phyloP scores from a whole-genome alignment of 371 early-diverging fungal genomes.

The Pancytospora philotis region DNA sequence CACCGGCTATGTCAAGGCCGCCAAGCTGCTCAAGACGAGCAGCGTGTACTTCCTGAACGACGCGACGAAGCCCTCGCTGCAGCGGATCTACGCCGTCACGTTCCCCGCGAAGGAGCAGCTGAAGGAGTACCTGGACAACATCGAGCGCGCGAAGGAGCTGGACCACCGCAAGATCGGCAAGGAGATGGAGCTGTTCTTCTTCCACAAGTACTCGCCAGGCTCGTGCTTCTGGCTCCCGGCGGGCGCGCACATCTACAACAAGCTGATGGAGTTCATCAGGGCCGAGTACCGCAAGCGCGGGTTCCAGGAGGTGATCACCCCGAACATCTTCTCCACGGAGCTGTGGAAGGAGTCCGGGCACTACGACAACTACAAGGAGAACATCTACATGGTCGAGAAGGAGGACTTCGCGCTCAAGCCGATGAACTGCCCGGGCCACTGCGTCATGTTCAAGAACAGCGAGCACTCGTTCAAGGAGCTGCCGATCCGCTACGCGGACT shows the following conservation, averaged over 20 bases:
- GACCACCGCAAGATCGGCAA: constrained; percentile 92
- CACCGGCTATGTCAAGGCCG: constrained; percentile 82
- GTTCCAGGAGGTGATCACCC: constrained; percentile 85
- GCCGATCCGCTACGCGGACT: constrained; percentile 92
- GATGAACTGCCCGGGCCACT: constrained; percentile 99
- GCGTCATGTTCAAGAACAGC: constrained; percentile 81
- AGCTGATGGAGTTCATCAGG: constrained; percentile 75
- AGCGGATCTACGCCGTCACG: constrained; percentile 92
- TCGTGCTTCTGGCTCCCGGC: constrained; percentile 88
- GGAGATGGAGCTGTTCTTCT: constrained; percentile 78
- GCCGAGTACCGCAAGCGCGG: constrained; percentile 76
- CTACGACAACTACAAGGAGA: constrained; percentile 90
- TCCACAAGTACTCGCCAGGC: constrained; percentile 87
- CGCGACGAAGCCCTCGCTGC: constrained; percentile 82
- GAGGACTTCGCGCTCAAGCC: constrained; percentile 79
- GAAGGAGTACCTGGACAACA: constrained; percentile 77
- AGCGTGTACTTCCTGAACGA: constrained; percentile 94
- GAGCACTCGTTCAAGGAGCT: constrained; percentile 86
- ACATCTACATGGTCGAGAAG: constrained; percentile 72
- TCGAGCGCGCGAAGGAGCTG: constrained; percentile 85
- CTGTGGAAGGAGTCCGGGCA: constrained; percentile 96
- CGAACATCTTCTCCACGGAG: constrained; percentile 81
- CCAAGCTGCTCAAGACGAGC: constrained; percentile 78
- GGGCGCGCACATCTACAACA: constrained; percentile 86
- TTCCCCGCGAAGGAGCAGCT: constrained; percentile 90